phyloP scores from a whole-genome alignment of 805 yeast genomes.

The Starmera pachycereana region DNA sequence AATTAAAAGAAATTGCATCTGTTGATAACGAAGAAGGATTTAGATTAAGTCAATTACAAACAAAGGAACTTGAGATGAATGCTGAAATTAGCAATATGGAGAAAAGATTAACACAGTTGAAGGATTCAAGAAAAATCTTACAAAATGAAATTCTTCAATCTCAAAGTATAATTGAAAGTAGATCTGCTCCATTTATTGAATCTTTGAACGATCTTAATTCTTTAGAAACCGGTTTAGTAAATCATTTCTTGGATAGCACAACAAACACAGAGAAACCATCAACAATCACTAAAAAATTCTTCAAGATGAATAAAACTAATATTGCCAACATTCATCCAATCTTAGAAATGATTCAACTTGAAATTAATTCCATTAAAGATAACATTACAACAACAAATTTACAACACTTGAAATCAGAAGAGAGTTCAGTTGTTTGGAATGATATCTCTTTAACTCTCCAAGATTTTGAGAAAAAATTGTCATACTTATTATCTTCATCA shows the following conservation, averaged over 20 bases:
- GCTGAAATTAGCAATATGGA: conserved; percentile 28
- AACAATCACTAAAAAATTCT: conserved; percentile 2
- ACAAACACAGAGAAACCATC: background rate
- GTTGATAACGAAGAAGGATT: conserved; percentile 27
- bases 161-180: conserved; percentile 37
- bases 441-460: conserved; percentile 9
- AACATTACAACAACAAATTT: conserved; percentile 2
- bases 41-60: conserved; percentile 25
- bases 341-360: conserved; percentile 12
- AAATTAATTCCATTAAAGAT: conserved; percentile 12
- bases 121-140: conserved; percentile 22
- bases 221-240: conserved; percentile 18
- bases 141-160: conserved; percentile 30
- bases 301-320: background rate
- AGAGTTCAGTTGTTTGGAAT: conserved; percentile 14
- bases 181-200: conserved; percentile 31
- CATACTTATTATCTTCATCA: conserved; percentile 6
- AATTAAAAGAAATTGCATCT: conserved; percentile 29
- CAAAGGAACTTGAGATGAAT: conserved; percentile 23
- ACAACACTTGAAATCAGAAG: conserved; percentile 7
- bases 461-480: conserved; percentile 10
- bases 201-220: conserved; percentile 28
- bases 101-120: conserved; percentile 21
- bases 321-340: conserved; percentile 4
- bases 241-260: background rate